Conservation (phyloP, 306 rosid genomes). For the Rosa multiflora region DNA sequence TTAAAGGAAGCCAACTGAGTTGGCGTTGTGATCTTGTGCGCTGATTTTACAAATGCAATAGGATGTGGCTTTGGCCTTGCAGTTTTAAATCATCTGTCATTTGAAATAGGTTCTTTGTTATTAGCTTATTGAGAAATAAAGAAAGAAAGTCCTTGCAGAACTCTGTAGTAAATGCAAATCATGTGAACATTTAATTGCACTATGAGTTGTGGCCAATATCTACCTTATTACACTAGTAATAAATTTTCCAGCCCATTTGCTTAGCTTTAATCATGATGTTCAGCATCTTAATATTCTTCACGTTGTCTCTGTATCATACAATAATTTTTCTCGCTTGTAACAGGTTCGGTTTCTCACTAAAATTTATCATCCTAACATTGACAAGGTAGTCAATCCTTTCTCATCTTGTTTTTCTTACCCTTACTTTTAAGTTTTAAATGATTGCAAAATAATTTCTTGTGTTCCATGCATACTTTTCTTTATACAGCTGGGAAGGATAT, state of each 20-base stretch:
- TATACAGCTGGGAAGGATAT: conserved; percentile 85
- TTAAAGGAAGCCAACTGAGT: not conserved
- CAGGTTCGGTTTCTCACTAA: conserved; percentile 98
- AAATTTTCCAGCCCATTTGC: not conserved
- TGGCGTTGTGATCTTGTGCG: not conserved
- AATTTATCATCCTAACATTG: conserved; percentile 97
- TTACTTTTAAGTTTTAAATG: not conserved
- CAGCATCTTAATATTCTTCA: conserved; percentile 11
- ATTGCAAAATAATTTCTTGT: conserved; percentile 4
- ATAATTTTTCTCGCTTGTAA: conserved; percentile 14
- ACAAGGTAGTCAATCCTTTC: conserved; percentile 56
- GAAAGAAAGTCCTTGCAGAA: not conserved
- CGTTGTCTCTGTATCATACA: conserved; percentile 5
- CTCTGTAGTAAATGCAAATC: not conserved
- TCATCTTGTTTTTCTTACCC: not conserved
- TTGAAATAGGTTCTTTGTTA: not conserved
- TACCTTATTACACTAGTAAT: not conserved
- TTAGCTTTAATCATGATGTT: not conserved
- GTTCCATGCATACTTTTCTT: conserved; percentile 1
- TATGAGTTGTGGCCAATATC: not conserved
- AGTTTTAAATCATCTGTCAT: not conserved
- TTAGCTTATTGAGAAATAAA: not conserved
- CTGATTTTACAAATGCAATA: not conserved
- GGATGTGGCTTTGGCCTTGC: conserved; percentile 1
- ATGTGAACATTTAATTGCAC: not conserved